phyloP scores from a whole-genome alignment of 2,329 filamentous ascomycete species.

The Pseudopyricularia cyperi region DNA sequence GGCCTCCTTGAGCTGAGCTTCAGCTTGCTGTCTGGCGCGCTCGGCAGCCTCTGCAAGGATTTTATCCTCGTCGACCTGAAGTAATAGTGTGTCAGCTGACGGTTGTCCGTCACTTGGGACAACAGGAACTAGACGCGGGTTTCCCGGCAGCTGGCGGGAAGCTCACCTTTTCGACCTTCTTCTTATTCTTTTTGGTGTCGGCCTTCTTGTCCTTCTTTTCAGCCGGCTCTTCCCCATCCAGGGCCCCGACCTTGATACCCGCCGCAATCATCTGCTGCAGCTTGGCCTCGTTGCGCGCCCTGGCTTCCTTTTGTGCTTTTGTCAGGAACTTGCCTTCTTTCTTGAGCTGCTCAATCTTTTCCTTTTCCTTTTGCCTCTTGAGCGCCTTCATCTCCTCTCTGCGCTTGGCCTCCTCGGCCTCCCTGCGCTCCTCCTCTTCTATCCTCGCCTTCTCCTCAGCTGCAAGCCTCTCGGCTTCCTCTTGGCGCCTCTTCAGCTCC shows the following conservation, averaged over 20 bases:
- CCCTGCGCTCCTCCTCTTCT: constrained; percentile 51
- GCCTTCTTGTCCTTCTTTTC: constrained; percentile 74
- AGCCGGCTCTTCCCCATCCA: constrained; percentile 36
- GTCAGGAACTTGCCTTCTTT: constrained; percentile 79
- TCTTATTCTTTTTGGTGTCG: constrained; percentile 42
- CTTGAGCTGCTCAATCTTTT: constrained; percentile 76
- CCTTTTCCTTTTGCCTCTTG: constrained; percentile 80
- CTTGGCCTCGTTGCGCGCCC: constrained; percentile 65
- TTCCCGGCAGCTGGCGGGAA: too few species aligned
- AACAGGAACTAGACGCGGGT: too few species aligned
- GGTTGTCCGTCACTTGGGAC: not conserved
- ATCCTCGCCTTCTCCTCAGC: constrained; percentile 53
- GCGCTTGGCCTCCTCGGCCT: constrained; percentile 54
- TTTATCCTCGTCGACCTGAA: constrained; percentile 61
- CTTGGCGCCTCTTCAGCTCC: constrained; percentile 50
- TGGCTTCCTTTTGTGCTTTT: constrained; percentile 74
- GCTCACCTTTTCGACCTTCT: constrained; percentile 19
- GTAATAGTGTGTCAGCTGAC: constrained; percentile 1
- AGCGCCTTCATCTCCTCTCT: constrained; percentile 61
- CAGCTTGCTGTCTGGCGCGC: constrained; percentile 54
- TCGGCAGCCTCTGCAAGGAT: constrained; percentile 67
- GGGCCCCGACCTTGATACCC: constrained; percentile 57
- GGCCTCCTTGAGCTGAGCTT: constrained; percentile 49
- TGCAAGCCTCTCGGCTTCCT: constrained; percentile 43
- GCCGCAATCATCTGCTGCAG: constrained; percentile 76